These are phyloP conservation scores for Termitomyces sp. DNA, from an alignment of 768 basidiomycete species.

Conservation along the genomic window DNA sequence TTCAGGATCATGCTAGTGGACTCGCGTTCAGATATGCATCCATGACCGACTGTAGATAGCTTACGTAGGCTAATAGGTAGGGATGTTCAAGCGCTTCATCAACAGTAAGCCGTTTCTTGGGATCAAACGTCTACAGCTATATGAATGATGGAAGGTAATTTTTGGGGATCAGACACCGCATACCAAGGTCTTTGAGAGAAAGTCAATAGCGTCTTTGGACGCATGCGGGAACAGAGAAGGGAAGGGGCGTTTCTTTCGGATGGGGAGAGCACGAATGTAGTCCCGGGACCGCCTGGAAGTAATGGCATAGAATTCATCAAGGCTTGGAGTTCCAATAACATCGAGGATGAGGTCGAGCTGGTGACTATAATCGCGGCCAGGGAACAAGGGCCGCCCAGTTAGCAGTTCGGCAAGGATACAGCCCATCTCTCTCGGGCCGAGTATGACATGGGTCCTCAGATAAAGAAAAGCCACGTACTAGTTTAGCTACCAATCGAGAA, in stretches of 20 bases:
- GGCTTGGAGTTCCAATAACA: slow-evolving; percentile 91
- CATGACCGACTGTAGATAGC: slow-evolving; percentile 6
- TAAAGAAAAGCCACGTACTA: too few species aligned
- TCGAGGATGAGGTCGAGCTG: slow-evolving; percentile 95
- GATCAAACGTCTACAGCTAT: slow-evolving; percentile 78
- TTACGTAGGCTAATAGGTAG: slow-evolving; percentile 86
- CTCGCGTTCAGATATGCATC: too few species aligned
- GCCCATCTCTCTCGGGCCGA: too few species aligned
- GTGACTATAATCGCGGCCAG: slow-evolving; percentile 94
- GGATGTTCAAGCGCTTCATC: slow-evolving; percentile 93
- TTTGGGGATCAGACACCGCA: slow-evolving; percentile 7
- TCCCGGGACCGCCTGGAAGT: slow-evolving; percentile 89
- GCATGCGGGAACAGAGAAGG: slow-evolving; percentile 86
- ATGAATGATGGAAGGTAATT: background rate
- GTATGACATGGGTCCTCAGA: too few species aligned
- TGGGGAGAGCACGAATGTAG: slow-evolving; percentile 92
- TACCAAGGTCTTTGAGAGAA: slow-evolving; percentile 78
- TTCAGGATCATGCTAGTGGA: slow-evolving; percentile 69
- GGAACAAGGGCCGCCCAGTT: slow-evolving; percentile 92
- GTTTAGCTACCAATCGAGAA: too few species aligned
- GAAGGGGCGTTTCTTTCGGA: slow-evolving; percentile 84
- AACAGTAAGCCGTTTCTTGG: slow-evolving; percentile 92
- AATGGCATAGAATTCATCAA: slow-evolving; percentile 98
- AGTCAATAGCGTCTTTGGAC: slow-evolving; percentile 63
- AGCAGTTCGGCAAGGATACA: slow-evolving; percentile 94